Percentiles rank a stretch among this genome's conserved stretches.
phyloP scores from a whole-genome alignment of 2,329 filamentous ascomycete genomes.

The Dactylellina parvicollis region DNA sequence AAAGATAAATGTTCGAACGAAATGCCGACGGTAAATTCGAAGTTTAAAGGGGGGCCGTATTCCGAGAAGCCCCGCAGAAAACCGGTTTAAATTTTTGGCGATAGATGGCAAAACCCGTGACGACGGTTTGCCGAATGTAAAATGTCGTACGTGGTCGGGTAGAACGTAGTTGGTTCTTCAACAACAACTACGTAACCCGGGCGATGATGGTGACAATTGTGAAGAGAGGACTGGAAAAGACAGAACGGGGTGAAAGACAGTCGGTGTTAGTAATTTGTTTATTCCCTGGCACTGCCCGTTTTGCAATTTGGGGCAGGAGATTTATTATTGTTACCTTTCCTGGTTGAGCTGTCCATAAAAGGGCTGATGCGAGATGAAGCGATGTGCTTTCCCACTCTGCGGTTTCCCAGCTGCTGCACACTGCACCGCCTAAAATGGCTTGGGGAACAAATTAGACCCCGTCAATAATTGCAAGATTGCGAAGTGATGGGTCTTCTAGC shows the following conservation, averaged over 20 bases:
- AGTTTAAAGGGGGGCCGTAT: constrained; percentile 36
- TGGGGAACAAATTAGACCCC: constrained; percentile 41
- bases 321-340: constrained; percentile 52
- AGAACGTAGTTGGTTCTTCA: constrained; percentile 39
- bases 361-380: constrained; percentile 53
- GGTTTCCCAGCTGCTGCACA: constrained; percentile 36
- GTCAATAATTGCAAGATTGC: constrained; percentile 31
- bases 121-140: constrained; percentile 46
- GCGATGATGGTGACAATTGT: constrained; percentile 19
- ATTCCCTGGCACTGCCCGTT: constrained; percentile 44
- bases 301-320: constrained; percentile 50
- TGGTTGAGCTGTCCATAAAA: constrained; percentile 52
- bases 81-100: constrained; percentile 46
- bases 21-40: constrained; percentile 33
- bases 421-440: constrained; percentile 49
- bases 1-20: constrained; percentile 14
- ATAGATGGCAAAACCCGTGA: constrained; percentile 38
- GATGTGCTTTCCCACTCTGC: constrained; percentile 50
- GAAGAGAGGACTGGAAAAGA: constrained; percentile 16
- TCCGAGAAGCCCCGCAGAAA: constrained; percentile 53
- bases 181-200: constrained; percentile 47
- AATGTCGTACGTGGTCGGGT: constrained; percentile 29
- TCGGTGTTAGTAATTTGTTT: constrained; percentile 43
- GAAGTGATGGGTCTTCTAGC: constrained; percentile 32
- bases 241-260: constrained; percentile 15